A percentile compares a stretch with the other conserved stretches of the same genome.
These are phyloP conservation scores for Bacterosira constricta DNA, from an alignment of 108 stramenopile species.

Conservation along the genomic window DNA sequence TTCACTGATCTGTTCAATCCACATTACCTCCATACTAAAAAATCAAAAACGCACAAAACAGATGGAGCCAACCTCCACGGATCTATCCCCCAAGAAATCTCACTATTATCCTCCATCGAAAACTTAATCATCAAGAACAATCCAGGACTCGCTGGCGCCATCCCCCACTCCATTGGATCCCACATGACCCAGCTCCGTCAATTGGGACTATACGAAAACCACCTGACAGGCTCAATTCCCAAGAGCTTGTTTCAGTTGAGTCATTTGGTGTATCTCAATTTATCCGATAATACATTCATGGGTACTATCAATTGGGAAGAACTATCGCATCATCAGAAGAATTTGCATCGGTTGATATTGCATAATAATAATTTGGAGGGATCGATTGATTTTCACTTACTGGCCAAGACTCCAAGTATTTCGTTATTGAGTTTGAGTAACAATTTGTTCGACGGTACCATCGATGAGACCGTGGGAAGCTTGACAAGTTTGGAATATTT, in stretches of 20 bases:
- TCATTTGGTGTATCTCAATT: constrained; percentile 40
- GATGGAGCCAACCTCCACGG: constrained; percentile 53
- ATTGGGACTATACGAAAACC: constrained; percentile 69
- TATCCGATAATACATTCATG: constrained; percentile 25
- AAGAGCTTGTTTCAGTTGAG: constrained; percentile 31
- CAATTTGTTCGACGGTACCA: constrained; percentile 62
- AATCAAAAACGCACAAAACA: too few species aligned
- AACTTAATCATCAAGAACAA: constrained; percentile 73
- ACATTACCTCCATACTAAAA: too few species aligned
- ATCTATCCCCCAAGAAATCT: constrained; percentile 44
- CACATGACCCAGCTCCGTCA: constrained; percentile 56
- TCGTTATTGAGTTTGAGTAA: constrained; percentile 62
- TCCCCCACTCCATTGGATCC: constrained; percentile 64
- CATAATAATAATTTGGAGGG: constrained; percentile 44
- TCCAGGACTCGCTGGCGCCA: constrained; percentile 55
- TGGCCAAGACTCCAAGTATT: constrained; percentile 50
- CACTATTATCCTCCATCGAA: constrained; percentile 53
- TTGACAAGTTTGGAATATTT: constrained; percentile 58
- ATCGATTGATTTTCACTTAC: constrained; percentile 28
- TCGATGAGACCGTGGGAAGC: constrained; percentile 38
- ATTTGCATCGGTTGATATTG: constrained; percentile 26
- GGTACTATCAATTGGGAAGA: constrained; percentile 42
- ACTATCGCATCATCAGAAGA: constrained; percentile 14
- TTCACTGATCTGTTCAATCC: too few species aligned
- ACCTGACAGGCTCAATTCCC: constrained; percentile 59